phyloP scores from a whole-genome alignment of 331 rosid species.

The Arachis monticola region DNA sequence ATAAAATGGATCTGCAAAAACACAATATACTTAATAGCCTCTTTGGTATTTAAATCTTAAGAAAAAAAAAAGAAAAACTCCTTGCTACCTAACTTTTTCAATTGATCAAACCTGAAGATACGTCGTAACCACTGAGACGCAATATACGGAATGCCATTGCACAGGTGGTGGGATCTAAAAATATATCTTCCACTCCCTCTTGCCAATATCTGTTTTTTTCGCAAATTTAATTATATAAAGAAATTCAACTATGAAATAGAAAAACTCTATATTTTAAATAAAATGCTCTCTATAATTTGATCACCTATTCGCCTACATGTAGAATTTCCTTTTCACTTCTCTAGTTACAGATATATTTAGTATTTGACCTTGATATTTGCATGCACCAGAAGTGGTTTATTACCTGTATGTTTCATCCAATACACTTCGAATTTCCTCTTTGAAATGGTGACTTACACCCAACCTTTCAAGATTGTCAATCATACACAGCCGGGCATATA shows the following conservation, averaged over 20 bases:
- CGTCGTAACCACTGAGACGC: slow-evolving; percentile 73
- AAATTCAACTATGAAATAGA: slow-evolving; percentile 10
- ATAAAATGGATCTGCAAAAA: slow-evolving; percentile 65
- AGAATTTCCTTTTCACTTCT: slow-evolving; percentile 25
- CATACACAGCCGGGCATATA: slow-evolving; percentile 67
- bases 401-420: slow-evolving; percentile 82
- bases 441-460: slow-evolving; percentile 72
- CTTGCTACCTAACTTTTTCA: slow-evolving; percentile 28
- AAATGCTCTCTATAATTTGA: neutral
- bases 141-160: slow-evolving; percentile 83
- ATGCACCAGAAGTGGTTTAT: slow-evolving; percentile 15
- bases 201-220: slow-evolving; percentile 68
- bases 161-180: slow-evolving; percentile 68
- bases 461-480: slow-evolving; percentile 73
- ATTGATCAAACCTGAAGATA: slow-evolving; percentile 67
- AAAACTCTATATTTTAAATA: slow-evolving; percentile 5
- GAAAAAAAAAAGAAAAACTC: neutral
- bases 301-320: neutral
- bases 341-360: neutral
- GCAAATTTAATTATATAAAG: slow-evolving; percentile 25
- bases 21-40: slow-evolving; percentile 14
- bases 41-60: neutral
- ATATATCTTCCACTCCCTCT: slow-evolving; percentile 69
- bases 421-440: slow-evolving; percentile 64
- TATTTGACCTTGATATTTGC: slow-evolving; percentile 15